Percentiles rank a stretch among this genome's conserved stretches.
Evolutionary conservation across 768 basidiomycete genomes (phyloP).

Genomic region (Botryobasidium botryosum): DNA sequence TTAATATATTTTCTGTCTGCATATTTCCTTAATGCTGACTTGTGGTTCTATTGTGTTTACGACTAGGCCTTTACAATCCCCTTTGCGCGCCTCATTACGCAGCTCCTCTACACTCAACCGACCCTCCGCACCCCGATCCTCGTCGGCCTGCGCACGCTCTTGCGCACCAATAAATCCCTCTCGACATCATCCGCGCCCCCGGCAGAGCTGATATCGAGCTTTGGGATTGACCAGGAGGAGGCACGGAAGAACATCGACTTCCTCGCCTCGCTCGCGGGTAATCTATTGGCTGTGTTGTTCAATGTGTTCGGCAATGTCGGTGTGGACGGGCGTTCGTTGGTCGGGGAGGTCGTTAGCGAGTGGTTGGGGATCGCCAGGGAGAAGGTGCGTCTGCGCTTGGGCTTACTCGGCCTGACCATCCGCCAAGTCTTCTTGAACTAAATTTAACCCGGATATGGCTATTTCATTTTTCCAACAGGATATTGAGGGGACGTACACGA

Average conservation of each 20-base stretch:
- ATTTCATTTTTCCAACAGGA: constrained; percentile 37
- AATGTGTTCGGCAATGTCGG: constrained; percentile 85
- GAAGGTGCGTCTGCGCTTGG: constrained; percentile 29
- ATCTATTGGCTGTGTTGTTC: constrained; percentile 89
- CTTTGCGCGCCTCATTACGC: constrained; percentile 82
- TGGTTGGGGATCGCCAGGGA: constrained; percentile 73
- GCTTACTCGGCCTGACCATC: too few relatives aligned
- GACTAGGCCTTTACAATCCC: constrained; percentile 49
- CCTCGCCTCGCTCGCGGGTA: constrained; percentile 64
- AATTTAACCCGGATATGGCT: too few relatives aligned
- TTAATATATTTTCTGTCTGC: not conserved
- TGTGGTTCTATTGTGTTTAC: not conserved
- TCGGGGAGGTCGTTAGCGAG: constrained; percentile 76
- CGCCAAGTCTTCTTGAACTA: too few relatives aligned
- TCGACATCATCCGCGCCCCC: constrained; percentile 26
- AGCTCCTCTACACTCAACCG: constrained; percentile 80
- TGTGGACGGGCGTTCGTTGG: constrained; percentile 52
- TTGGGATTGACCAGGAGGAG: constrained; percentile 37
- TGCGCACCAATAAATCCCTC: constrained; percentile 58
- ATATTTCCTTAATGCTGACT: not conserved
- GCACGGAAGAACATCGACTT: constrained; percentile 53
- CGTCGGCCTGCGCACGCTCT: constrained; percentile 59
- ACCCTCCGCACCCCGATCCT: constrained; percentile 70
- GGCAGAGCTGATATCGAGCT: constrained; percentile 23
- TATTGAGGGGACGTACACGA: constrained; percentile 61